phyloP scores from a whole-genome alignment of 768 basidiomycete genomes.

The Termitomyces sp. region DNA sequence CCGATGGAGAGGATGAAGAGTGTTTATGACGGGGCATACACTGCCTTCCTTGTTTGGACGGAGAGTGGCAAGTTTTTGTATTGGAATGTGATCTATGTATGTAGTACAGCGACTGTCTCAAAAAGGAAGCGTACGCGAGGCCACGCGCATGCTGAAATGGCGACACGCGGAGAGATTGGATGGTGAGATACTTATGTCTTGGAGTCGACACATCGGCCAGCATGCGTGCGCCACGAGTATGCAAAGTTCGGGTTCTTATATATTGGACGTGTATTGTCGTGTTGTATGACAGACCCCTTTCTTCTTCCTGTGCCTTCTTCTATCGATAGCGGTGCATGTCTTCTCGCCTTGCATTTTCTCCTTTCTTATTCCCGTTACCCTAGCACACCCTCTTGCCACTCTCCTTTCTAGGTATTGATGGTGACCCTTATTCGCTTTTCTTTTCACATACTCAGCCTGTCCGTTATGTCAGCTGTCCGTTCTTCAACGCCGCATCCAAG shows the following conservation, averaged over 20 bases:
- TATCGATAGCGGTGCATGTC: constrained; percentile 3
- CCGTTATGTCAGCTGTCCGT: constrained; percentile 24
- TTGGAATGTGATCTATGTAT: not conserved
- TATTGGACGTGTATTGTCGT: constrained; percentile 13
- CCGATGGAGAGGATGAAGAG: not conserved
- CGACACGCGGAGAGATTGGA: constrained; percentile 7
- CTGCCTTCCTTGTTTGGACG: constrained; percentile 5
- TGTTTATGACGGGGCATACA: not conserved
- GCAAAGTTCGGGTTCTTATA: constrained; percentile 1
- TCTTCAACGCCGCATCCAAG: constrained; percentile 6
- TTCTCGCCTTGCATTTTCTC: constrained; percentile 14
- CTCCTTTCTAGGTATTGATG: constrained; percentile 3
- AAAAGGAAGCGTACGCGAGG: constrained; percentile 8
- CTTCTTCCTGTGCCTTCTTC: constrained; percentile 6
- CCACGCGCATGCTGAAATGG: constrained; percentile 9
- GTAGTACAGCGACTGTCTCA: constrained; percentile 23
- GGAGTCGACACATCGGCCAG: not conserved
- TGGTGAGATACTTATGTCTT: constrained; percentile 1
- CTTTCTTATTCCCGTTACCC: not conserved
- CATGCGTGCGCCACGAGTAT: constrained; percentile 15
- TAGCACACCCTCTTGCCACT: not conserved
- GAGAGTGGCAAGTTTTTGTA: not conserved
- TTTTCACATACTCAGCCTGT: constrained; percentile 18
- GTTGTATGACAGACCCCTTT: constrained; percentile 12
- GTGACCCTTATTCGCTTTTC: constrained; percentile 12